Conservation (phyloP, 208 protist genomes). For the Naegleria lovaniensis region DNA sequence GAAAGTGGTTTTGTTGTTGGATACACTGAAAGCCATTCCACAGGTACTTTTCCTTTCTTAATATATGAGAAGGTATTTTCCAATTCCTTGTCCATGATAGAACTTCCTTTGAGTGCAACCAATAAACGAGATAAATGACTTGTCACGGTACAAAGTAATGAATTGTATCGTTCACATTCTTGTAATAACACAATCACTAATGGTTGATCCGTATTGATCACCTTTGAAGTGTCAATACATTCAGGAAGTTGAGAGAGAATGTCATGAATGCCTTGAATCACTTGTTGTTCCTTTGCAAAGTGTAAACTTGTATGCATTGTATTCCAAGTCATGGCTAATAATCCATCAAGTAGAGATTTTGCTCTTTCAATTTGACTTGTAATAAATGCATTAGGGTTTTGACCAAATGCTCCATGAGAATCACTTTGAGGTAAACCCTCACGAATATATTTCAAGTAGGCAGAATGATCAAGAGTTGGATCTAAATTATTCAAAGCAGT, state of each 20-base stretch:
- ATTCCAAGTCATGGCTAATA: conserved; percentile 83
- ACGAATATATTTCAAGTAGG: conserved; percentile 75
- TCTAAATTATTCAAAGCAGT: neutral
- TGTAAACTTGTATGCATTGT: no score
- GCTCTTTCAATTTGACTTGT: conserved; percentile 87
- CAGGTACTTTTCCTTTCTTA: conserved; percentile 79
- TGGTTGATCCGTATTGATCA: conserved; percentile 66
- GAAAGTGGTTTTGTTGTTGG: conserved; percentile 91
- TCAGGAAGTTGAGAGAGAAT: conserved; percentile 54
- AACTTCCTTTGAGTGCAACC: conserved; percentile 89
- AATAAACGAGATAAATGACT: conserved; percentile 77
- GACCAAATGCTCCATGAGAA: conserved; percentile 92
- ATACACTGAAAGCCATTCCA: conserved; percentile 87
- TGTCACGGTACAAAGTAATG: conserved; percentile 78
- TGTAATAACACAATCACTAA: conserved; percentile 93
- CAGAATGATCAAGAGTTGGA: conserved; percentile 47
- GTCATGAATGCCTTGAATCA: neutral
- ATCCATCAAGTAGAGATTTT: conserved; percentile 76
- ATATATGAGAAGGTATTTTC: conserved; percentile 84
- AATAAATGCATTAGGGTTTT: conserved; percentile 96
- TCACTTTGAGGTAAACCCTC: conserved; percentile 79
- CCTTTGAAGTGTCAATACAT: conserved; percentile 71
- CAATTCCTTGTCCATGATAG: conserved; percentile 92
- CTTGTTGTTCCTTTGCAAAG: neutral
- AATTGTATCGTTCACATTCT: conserved; percentile 94